These are phyloP conservation scores for Sugiyamaella smithiae DNA, from an alignment of 805 yeast species.

Conservation along the genomic window DNA sequence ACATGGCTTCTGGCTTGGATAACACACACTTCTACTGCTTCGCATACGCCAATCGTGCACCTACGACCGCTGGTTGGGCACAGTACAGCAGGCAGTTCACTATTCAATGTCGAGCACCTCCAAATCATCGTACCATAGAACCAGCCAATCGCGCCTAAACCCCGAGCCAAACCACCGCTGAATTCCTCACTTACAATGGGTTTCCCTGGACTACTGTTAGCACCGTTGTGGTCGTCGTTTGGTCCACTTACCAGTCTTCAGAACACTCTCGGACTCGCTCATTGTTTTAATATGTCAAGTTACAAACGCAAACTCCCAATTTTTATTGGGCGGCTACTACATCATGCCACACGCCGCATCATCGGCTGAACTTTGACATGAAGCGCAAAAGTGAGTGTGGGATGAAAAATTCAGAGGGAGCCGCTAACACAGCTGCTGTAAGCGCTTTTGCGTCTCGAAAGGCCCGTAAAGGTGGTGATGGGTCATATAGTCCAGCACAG, in stretches of 20 bases:
- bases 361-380: constrained; percentile 4
- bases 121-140: no score
- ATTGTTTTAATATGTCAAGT: constrained; percentile 15
- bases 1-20: no score
- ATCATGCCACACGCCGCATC: constrained; percentile 2
- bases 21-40: no score
- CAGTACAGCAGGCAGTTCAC: no score
- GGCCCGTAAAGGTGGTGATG: not conserved
- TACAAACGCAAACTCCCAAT: constrained; percentile 2
- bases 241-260: constrained; percentile 24
- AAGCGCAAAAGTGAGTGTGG: constrained; percentile 11
- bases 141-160: no score
- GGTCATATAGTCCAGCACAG: not conserved
- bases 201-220: constrained; percentile 15
- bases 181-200: constrained; percentile 18
- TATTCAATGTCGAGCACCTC: no score
- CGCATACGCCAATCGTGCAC: no score
- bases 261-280: constrained; percentile 13
- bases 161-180: no score
- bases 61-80: no score
- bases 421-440: constrained; percentile 8
- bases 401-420: not conserved
- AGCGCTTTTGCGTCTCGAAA: constrained; percentile 13
- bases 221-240: not conserved
- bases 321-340: constrained; percentile 4